Percentiles rank a stretch among this genome's conserved stretches.
Conservation (phyloP, 2,329 filamentous ascomycete genomes). For the Cladobotryum protrusum region DNA sequence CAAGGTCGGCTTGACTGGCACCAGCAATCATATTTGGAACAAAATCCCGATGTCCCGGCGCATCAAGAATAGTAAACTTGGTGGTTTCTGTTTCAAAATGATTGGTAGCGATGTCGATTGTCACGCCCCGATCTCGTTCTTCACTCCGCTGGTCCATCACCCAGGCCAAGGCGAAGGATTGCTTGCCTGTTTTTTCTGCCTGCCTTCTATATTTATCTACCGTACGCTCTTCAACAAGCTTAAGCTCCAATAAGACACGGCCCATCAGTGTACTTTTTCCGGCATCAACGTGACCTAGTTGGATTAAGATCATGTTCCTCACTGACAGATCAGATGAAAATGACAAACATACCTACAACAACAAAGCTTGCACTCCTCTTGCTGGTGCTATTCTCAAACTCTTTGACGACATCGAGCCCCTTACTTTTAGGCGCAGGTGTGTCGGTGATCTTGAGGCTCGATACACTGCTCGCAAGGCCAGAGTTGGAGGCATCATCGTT, state of each 20-base stretch:
- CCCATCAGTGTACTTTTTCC: constrained; percentile 98
- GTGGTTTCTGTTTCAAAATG: constrained; percentile 86
- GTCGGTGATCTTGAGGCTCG: constrained; percentile 41
- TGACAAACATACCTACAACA: constrained; percentile 64
- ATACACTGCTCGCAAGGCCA: constrained; percentile 24
- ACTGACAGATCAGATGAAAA: neutral
- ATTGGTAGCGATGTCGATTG: constrained; percentile 93
- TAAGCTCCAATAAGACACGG: constrained; percentile 80
- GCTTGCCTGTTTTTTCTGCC: constrained; percentile 86
- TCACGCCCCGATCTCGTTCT: constrained; percentile 83
- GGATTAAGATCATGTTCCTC: constrained; percentile 11
- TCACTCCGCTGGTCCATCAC: constrained; percentile 89
- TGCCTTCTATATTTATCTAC: constrained; percentile 84
- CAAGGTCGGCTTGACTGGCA: constrained; percentile 91
- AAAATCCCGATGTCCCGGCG: constrained; percentile 90
- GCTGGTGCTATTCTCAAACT: constrained; percentile 66
- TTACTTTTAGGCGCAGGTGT: constrained; percentile 60
- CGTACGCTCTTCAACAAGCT: constrained; percentile 80
- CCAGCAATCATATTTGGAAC: constrained; percentile 99
- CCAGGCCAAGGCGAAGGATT: constrained; percentile 95
- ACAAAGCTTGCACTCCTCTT: constrained; percentile 88
- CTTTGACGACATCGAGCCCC: constrained; percentile 76
- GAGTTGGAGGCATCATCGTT: constrained; percentile 22
- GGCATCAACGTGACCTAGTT: constrained; percentile 83
- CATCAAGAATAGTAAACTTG: constrained; percentile 88